phyloP scores from a whole-genome alignment of 2,329 filamentous ascomycete species.

The Coleophoma eucalyptorum region DNA sequence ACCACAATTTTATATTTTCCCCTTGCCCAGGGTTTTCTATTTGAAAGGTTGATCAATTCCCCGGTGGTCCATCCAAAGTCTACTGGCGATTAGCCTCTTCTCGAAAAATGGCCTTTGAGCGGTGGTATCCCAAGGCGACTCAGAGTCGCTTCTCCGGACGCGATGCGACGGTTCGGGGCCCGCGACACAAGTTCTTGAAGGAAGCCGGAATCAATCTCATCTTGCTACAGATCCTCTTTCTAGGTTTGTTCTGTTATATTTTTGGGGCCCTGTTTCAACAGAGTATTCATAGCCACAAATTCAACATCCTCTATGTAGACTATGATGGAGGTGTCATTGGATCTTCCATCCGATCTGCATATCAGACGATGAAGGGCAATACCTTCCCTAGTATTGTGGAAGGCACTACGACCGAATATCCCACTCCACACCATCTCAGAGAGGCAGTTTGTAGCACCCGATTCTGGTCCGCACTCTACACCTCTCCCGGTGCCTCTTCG shows the following conservation, averaged over 20 bases:
- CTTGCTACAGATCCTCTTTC: constrained; percentile 17
- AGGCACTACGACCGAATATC: constrained; percentile 19
- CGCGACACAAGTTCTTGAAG: constrained; percentile 10
- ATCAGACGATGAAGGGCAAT: constrained; percentile 24
- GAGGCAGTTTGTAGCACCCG: constrained; percentile 30
- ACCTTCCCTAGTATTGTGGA: constrained; percentile 30
- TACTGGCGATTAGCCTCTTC: too few relatives aligned
- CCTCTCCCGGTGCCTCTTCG: constrained; percentile 26
- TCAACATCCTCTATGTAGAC: constrained; percentile 57
- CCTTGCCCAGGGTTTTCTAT: too few relatives aligned
- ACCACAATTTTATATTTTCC: too few relatives aligned
- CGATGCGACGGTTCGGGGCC: constrained; percentile 2
- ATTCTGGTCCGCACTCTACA: constrained; percentile 35
- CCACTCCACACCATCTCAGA: constrained; percentile 20
- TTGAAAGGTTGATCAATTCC: too few relatives aligned
- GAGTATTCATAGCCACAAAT: constrained; percentile 27
- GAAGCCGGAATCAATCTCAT: constrained; percentile 8
- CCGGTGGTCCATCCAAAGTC: too few relatives aligned
- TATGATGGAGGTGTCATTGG: constrained; percentile 51
- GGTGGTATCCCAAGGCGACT: too few relatives aligned
- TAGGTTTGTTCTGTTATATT: constrained; percentile 25
- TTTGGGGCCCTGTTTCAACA: constrained; percentile 29
- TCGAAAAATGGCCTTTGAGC: too few relatives aligned
- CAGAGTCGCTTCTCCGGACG: too few relatives aligned
- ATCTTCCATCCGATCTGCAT: constrained; percentile 27